Evolutionary conservation across 2,329 filamentous ascomycete species (phyloP).

Genomic region (Neocatenulostroma microsporum): DNA sequence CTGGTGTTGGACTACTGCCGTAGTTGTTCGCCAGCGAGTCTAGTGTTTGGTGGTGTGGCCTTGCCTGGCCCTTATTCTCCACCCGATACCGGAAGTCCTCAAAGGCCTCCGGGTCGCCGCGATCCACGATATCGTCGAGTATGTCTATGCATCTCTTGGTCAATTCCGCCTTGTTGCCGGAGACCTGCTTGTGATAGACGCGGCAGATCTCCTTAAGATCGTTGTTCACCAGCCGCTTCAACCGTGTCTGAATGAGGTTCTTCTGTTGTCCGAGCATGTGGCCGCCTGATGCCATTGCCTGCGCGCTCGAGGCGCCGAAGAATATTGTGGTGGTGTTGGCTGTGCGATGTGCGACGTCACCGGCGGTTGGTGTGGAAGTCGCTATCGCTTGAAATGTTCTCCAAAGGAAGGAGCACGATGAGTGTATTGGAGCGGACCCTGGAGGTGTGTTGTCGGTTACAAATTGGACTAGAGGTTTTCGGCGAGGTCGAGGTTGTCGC

Average conservation of each 20-base stretch:
- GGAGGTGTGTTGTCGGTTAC: no score
- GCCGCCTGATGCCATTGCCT: conserved; percentile 25
- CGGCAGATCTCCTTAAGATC: conserved; percentile 72
- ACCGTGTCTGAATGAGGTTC: conserved; percentile 18
- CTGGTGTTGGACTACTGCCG: conserved; percentile 5
- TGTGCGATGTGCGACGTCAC: background rate
- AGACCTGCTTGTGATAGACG: conserved; percentile 64
- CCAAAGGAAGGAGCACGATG: no score
- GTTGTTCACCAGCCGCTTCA: conserved; percentile 51
- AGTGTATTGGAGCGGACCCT: no score
- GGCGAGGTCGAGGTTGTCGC: no score
- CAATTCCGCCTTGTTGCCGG: conserved; percentile 76
- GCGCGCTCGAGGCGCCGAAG: conserved; percentile 4
- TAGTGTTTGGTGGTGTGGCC: conserved; percentile 19
- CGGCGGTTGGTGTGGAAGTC: background rate
- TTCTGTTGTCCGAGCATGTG: conserved; percentile 35
- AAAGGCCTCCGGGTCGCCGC: conserved; percentile 30
- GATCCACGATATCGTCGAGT: conserved; percentile 29
- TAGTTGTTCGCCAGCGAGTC: conserved; percentile 7
- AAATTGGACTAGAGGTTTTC: no score
- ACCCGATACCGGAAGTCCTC: conserved; percentile 35
- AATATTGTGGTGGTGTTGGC: background rate
- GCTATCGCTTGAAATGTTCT: no score
- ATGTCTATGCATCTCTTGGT: conserved; percentile 66
- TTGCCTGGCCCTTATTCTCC: conserved; percentile 33